Conservation (phyloP, 768 basidiomycete genomes). For the Amanita subjunquillea region DNA sequence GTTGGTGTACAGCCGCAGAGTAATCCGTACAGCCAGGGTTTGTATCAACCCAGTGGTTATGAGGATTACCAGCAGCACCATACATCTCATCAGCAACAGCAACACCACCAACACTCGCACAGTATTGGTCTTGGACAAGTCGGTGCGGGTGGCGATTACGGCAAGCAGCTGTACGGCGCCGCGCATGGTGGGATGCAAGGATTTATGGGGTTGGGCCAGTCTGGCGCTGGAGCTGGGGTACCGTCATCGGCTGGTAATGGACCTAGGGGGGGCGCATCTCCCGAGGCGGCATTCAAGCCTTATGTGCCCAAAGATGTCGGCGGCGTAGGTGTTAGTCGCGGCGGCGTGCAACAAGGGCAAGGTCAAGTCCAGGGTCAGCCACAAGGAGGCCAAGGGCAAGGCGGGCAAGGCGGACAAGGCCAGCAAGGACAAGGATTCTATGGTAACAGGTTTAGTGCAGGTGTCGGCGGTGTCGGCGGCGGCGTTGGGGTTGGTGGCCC, state of each 20-base stretch:
- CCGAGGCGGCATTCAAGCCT: conserved; percentile 68
- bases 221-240: conserved; percentile 24
- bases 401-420: conserved; percentile 36
- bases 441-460: conserved; percentile 33
- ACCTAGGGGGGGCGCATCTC: conserved; percentile 46
- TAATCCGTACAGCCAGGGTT: conserved; percentile 51
- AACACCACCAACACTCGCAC: conserved; percentile 47
- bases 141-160: conserved; percentile 25
- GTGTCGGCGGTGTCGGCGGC: conserved; percentile 23
- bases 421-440: conserved; percentile 44
- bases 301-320: conserved; percentile 62
- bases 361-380: conserved; percentile 45
- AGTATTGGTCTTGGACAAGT: conserved; percentile 33
- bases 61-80: conserved; percentile 43
- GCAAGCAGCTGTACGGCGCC: conserved; percentile 37
- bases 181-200: conserved; percentile 54
- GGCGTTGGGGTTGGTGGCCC: conserved; percentile 29
- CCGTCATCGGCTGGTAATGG: conserved; percentile 33
- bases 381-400: conserved; percentile 35
- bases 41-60: conserved; percentile 50
- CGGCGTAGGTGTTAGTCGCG: conserved; percentile 33
- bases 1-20: conserved; percentile 35
- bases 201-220: conserved; percentile 55
- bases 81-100: conserved; percentile 37
- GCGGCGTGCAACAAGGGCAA: conserved; percentile 30